phyloP scores from a whole-genome alignment of 495 filamentous ascomycete species.

The Apodospora peruviana region DNA sequence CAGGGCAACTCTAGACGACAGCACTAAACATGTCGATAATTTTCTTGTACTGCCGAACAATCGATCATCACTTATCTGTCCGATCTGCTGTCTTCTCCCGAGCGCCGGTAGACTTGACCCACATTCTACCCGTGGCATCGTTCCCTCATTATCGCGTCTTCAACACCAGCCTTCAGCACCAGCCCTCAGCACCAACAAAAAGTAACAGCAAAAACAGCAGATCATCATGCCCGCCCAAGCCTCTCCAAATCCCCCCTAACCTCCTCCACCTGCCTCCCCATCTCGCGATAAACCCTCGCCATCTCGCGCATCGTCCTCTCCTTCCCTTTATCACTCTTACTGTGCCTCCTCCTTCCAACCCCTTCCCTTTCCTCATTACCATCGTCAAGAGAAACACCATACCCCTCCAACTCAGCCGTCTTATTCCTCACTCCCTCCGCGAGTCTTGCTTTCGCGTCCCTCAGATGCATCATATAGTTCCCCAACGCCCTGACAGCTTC shows the following conservation, averaged over 20 bases:
- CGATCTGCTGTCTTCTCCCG: no score
- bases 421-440: conserved; percentile 39
- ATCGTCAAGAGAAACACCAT: conserved; percentile 32
- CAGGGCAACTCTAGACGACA: no score
- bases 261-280: conserved; percentile 49
- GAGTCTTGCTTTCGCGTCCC: conserved; percentile 43
- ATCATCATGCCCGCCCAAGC: conserved; percentile 28
- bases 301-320: conserved; percentile 52
- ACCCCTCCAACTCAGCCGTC: conserved; percentile 48
- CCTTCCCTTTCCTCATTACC: not conserved
- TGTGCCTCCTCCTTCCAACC: conserved; percentile 11
- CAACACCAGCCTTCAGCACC: not conserved
- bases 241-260: conserved; percentile 53
- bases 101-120: no score
- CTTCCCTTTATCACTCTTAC: conserved; percentile 22
- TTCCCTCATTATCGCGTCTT: not conserved
- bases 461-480: conserved; percentile 50
- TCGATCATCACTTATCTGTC: no score
- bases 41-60: no score
- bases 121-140: no score
- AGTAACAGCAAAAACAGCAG: not conserved
- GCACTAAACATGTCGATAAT: no score
- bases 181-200: not conserved
- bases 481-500: conserved; percentile 52
- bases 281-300: conserved; percentile 52